Evolutionary conservation across 176 grass and related monocot genomes (phyloP), one percentile per base, ranked within the genome.

Genomic region (Eragrostis nindensis): DNA sequence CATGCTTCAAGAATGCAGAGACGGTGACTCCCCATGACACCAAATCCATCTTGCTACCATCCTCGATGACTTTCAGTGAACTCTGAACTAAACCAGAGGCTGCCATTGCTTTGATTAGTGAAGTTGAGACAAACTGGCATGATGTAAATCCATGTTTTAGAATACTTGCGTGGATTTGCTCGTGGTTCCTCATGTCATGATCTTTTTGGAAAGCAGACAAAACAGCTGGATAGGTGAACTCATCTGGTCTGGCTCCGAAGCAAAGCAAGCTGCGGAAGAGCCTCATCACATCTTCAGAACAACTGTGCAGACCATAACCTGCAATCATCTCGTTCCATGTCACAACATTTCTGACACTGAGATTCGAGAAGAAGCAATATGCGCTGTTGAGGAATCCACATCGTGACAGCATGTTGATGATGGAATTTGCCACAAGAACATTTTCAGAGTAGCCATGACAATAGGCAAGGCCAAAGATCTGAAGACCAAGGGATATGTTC

Each of bases 291-390:
- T 84, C 54, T 63, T 72, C 61, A 17, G 71, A 64, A 73, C 29
- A 66, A 10, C 68, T 29, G 44, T 87, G 68, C n/a, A 87, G 26
- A 79, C 71, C 85, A 70, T 82, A 90, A 19, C 81, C 84, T 45
- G 84, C 70, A 21, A 89, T 87, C 77, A 93, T 89, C 73, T 87
- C 91, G 6, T 93, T 93, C 72, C 87, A 93, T 25, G 85, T 87
- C 36, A 87, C 68, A 12, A 70, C 18, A 38, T 93, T 93, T 50
- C 62, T 70, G 75, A 13, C 30, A 49, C 66, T 42, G 27, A 85
- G 76, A 38, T 44, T 24, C 43, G 66, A 40, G 67, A 93, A 90
- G 39, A 85, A 84, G 14, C 70, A 39, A 85, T 78, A 80, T 25
- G 91, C 81, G 62, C 41, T 49, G 29, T 85, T 21, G 68, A 87